These are phyloP conservation scores for Alternaria novae-zelandiae DNA, from an alignment of 2,329 filamentous ascomycete species.

Conservation along the genomic window DNA sequence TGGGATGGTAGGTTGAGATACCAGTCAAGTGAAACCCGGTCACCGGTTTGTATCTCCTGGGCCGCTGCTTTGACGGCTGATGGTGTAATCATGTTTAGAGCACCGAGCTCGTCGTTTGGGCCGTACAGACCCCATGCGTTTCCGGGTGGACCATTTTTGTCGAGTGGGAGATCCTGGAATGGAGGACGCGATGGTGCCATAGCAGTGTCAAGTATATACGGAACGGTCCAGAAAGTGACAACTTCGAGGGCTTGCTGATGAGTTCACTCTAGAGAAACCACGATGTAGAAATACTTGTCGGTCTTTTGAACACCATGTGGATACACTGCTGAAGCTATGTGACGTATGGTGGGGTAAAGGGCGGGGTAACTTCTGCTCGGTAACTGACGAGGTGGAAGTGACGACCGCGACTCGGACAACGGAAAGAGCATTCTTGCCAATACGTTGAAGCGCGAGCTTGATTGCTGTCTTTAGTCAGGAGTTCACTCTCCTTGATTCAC, in stretches of 20 bases:
- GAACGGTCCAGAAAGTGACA: neutral
- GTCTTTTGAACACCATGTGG: neutral
- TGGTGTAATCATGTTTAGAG: slow-evolving; percentile 62
- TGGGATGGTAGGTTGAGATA: slow-evolving; percentile 48
- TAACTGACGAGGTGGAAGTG: neutral
- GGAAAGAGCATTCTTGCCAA: neutral
- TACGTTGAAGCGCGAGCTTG: neutral
- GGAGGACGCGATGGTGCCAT: slow-evolving; percentile 38
- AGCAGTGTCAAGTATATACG: neutral
- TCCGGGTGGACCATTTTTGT: slow-evolving; percentile 56
- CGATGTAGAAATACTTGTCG: neutral
- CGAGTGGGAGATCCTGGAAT: slow-evolving; percentile 59
- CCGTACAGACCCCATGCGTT: slow-evolving; percentile 66
- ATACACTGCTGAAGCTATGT: slow-evolving; percentile 10
- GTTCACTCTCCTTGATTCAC: neutral
- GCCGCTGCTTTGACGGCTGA: slow-evolving; percentile 52
- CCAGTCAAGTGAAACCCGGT: slow-evolving; percentile 50
- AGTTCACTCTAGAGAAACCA: neutral
- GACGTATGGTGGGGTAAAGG: slow-evolving; percentile 29
- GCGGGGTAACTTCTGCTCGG: slow-evolving; percentile 26
- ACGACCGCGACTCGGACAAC: neutral
- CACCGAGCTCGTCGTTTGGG: slow-evolving; percentile 59
- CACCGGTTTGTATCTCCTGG: slow-evolving; percentile 54
- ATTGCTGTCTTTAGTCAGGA: neutral
- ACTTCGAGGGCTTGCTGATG: neutral